Conservation (phyloP, 257 asterid genomes). For the Coffea eugenioides region DNA sequence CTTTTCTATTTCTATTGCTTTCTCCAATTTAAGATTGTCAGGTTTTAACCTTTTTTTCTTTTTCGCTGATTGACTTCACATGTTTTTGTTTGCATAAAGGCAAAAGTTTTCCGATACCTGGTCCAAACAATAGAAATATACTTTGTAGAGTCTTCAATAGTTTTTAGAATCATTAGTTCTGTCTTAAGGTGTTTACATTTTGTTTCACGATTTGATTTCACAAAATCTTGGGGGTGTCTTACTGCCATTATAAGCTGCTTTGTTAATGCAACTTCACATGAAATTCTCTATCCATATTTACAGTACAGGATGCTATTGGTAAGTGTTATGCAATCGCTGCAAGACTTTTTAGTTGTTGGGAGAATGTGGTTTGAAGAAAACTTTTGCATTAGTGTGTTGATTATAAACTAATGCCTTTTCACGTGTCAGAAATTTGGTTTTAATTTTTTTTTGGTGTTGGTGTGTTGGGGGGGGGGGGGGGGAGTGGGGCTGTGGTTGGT, state of each 20-base stretch:
- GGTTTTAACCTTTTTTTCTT: background rate
- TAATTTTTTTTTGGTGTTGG: too few relatives aligned
- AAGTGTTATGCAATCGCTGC: background rate
- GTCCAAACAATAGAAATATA: background rate
- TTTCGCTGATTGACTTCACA: background rate
- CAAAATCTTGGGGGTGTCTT: background rate
- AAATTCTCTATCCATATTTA: background rate
- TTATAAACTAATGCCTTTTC: background rate
- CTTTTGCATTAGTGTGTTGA: background rate
- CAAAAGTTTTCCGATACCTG: background rate
- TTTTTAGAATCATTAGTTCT: background rate
- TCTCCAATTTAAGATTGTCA: background rate
- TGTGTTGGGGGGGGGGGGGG: background rate
- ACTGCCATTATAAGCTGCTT: background rate
- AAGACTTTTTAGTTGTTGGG: background rate
- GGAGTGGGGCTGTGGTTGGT: background rate
- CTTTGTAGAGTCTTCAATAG: background rate
- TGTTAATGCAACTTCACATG: background rate
- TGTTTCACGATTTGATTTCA: background rate
- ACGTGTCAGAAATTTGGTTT: background rate
- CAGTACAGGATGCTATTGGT: background rate
- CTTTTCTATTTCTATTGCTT: background rate
- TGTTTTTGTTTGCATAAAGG: background rate
- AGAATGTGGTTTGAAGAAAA: background rate
- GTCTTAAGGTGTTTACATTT: background rate